Evolutionary conservation across 129 eudicot species (phyloP), one percentile per base, ranked within the genome.

Genomic region (Ambrosia artemisiifolia): DNA sequence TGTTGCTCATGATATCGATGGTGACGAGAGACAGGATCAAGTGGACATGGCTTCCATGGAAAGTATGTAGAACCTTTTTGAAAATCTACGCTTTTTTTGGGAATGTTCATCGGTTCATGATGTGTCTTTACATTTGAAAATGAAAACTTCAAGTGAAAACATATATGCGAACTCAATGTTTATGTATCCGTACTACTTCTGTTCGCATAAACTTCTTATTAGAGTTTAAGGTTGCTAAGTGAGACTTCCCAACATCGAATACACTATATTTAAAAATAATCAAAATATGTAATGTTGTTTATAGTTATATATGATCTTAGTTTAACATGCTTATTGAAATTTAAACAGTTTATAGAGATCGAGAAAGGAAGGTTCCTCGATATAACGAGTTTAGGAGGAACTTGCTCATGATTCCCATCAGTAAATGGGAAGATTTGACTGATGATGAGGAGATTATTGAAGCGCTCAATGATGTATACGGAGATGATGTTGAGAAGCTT

Each of bases 341-440:
- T 61, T 16, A 11, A 62, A 56, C 5, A 85, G 87, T 85, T 82
- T 85, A 85, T 70, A 82, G 90, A 76, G 90, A 85, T 46, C 79
- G 90, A 76, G 90, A 85, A 62, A 76, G 90, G 38, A 71, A 81
- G 38, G 80, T 82, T 49, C 74, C 87, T 32, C 78, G 87, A 36
- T 85, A 82, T 77, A 85, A 82, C 6, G 90, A 82, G 75, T 85
- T 85, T 48, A 82, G 90, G 73, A 79, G 87, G 79, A 85, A 85
- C 80, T 50, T 85, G 85, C 63, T 85, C 17, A 76, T 79, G 87
- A 74, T 69, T 63, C 87, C 90, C 14, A 85, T 85, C 16, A 76
- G 81, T 74, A 79, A 60, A 63, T 85, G 90, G 90, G 84, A 79
- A 36, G 90, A 82, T 69, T 63, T 85, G 64, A 82, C 79, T 0